phyloP scores from a whole-genome alignment of 441 rosid species.

The Gossypium davidsonii region DNA sequence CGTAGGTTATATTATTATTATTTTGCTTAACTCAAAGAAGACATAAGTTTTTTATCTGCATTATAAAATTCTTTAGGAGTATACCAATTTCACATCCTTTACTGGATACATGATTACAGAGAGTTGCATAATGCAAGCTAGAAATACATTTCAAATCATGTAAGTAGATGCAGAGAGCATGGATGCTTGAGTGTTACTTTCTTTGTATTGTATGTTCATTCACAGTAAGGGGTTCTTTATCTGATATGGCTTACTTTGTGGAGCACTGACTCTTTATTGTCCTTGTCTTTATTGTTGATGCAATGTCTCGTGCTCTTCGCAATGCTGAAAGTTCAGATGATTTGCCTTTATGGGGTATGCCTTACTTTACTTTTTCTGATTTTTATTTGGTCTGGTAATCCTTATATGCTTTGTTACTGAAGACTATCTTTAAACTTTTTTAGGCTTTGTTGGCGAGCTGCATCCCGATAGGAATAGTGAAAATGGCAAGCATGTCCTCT shows the following conservation, averaged over 20 bases:
- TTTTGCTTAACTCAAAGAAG: neutral
- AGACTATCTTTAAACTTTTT: slow-evolving; percentile 20
- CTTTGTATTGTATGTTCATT: neutral
- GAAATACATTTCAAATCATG: neutral
- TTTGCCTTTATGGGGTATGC: slow-evolving; percentile 92
- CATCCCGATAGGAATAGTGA: slow-evolving; percentile 70
- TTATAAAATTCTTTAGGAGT: neutral
- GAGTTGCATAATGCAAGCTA: neutral
- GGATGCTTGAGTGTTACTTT: neutral
- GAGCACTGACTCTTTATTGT: slow-evolving; percentile 13
- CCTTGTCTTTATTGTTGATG: slow-evolving; percentile 8
- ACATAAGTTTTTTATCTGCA: neutral
- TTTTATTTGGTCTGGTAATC: neutral
- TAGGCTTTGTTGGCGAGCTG: slow-evolving; percentile 86
- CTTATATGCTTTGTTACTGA: slow-evolving; percentile 14
- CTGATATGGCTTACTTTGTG: slow-evolving; percentile 10
- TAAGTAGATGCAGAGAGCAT: neutral
- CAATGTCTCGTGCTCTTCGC: slow-evolving; percentile 11
- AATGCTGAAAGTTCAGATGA: slow-evolving; percentile 64
- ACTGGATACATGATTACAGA: neutral
- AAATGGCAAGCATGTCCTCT: slow-evolving; percentile 64
- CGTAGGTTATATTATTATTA: too few species aligned
- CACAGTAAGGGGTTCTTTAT: neutral
- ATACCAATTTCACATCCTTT: neutral
- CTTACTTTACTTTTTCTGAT: neutral